Evolutionary conservation across 2,329 filamentous ascomycete species (phyloP).

Genomic region (Aspergillus sp.): DNA sequence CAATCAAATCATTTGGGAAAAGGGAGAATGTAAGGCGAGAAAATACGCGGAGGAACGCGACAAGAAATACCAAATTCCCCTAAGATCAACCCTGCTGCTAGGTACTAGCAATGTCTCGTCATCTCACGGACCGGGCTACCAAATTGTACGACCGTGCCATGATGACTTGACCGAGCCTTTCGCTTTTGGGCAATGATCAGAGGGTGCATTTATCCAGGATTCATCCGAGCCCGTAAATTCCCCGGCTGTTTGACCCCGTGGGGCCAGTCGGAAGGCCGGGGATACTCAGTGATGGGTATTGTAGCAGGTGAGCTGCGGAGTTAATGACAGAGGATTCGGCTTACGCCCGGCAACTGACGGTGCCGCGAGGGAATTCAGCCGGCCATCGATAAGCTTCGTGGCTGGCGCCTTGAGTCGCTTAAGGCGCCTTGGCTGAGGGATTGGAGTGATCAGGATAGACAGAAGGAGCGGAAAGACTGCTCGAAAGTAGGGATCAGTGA

Average conservation of each 20-base stretch:
- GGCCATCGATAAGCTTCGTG: conserved; percentile 7
- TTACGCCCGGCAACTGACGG: not conserved
- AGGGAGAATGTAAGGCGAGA: not conserved
- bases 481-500: too few species aligned
- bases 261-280: conserved; percentile 5
- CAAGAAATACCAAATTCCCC: not conserved
- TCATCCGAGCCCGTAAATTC: not conserved
- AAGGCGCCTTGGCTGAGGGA: not conserved
- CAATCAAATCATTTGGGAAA: not conserved
- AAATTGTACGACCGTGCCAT: not conserved
- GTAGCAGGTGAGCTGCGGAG: too few species aligned
- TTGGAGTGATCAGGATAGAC: not conserved
- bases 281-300: not conserved
- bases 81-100: not conserved
- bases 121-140: not conserved
- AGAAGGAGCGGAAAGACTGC: too few species aligned
- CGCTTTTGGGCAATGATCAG: conserved; percentile 1
- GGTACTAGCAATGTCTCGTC: not conserved
- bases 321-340: not conserved
- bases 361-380: not conserved
- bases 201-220: conserved; percentile 9
- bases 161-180: not conserved
- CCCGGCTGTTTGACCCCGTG: conserved; percentile 6
- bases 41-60: not conserved
- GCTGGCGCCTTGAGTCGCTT: not conserved